Evolutionary conservation across 495 filamentous ascomycete genomes (phyloP), one percentile per base, ranked within the genome.

Genomic region (Neurospora sp.): DNA sequence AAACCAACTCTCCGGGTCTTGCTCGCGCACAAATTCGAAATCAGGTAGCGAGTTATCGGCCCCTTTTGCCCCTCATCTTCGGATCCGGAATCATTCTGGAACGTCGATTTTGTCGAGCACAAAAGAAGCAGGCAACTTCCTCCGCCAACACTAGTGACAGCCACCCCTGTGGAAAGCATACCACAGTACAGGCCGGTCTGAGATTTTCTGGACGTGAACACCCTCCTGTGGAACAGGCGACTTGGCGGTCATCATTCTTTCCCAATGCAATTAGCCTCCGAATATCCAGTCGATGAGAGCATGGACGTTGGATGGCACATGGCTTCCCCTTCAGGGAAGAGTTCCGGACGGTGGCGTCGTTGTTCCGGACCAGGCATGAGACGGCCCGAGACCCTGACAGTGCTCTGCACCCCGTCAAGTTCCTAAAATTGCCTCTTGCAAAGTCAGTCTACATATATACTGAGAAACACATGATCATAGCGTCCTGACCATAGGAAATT

Each of bases 271-370:
- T 38, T 74, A 62, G 73, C 71, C 48, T 40, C 73, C 59, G 38
- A 48, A 54, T 42, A 75, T 75, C 48, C 20, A 69, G 40, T 72
- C 37, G 73, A 73, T 59, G 71, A 72, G 59, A 66, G 59, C 73
- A 72, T 59, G 73, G 69, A 37, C 73, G 73, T 77, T 70, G 75
- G 71, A 39, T 72, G 71, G 73, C 70, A 70, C 69, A 73, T 39
- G 40, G 69, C 48, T 78, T 76, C 76, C 76, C 23, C 44, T 76
- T 78, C 73, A 54, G 75, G 76, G 70, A 72, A 46, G 39, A 73
- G 48, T 73, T 73, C 75, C 76, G 73, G 41, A 71, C 37, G 23
- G 39, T 73, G 69, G 73, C 72, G 75, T 46, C n/a, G 69, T 72
- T 38, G 70, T 74, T 74, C 39, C 20, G 48, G 48, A 66, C 54